Base-by-base conservation (phyloP, 306 rosid species). In the Aeschynomene evenia region DNA sequence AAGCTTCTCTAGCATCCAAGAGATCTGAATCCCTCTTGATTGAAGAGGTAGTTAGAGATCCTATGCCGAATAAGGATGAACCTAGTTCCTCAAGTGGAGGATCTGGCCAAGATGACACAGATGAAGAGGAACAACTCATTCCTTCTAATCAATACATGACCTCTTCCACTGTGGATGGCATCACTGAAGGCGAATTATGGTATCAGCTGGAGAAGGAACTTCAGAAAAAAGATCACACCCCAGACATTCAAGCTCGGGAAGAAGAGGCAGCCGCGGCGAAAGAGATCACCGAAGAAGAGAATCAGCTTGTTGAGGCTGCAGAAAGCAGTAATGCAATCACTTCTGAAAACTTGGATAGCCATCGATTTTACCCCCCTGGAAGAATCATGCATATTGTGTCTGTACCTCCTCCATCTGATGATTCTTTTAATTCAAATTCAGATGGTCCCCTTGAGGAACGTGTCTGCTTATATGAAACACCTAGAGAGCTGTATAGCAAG, bases 141-240 rank as follows among this genome's bases (percentile, higher is more conserved):
- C 77, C 81, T 2, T 53, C 18, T 23, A 75, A 77, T 24, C 63
- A 54, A 15, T 78, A 70, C 36, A 55, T 73, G 2, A 45, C 80
- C 37, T 13, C 87, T 22, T 60, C 92, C 14, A 24, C 84, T 0
- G 82, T 63, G 3, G 89, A 73, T 33, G 93, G 84, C 55, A 64
- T 90, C 16, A 85, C 97, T 11, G 91, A 88, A 79, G 95, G 91
- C 15, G 86, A 82, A 77, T 65, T 91, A 69, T 91, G 92, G 90
- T 79, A 70, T 31, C 87, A 84, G 58, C 79, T 86, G 76, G 95
- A 84, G 82, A 88, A 83, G 79, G 87, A 84, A 67, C 87, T 88
- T 3, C 72, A 80, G 24, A 81, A 83, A 50, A 81, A 45, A 55
- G 85, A 80, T 21, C 70, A 40, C 68, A 57, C 73, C 13, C 37